A percentile compares a stretch with the other conserved stretches of the same genome.
Conservation (phyloP, 768 basidiomycete genomes). For the Pholiota microspora region DNA sequence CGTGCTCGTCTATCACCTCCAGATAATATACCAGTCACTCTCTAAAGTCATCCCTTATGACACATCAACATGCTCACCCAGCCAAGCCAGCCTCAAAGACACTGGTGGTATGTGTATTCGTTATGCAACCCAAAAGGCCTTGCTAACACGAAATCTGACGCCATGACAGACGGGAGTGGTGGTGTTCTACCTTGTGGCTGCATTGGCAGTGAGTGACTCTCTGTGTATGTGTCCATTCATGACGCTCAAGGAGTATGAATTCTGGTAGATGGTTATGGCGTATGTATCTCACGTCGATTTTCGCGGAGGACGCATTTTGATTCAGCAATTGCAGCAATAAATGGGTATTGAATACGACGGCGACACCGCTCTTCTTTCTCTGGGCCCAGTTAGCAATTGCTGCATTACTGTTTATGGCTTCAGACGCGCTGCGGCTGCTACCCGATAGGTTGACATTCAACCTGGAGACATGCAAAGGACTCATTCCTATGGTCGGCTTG, state of each 20-base stretch:
- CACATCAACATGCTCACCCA: slow-evolving; percentile 14
- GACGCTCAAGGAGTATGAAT: not conserved
- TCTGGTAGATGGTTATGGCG: slow-evolving; percentile 85
- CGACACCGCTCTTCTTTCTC: slow-evolving; percentile 83
- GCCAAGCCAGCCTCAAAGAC: slow-evolving; percentile 37
- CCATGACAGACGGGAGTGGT: slow-evolving; percentile 71
- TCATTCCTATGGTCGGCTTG: slow-evolving; percentile 71
- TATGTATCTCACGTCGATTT: slow-evolving; percentile 28
- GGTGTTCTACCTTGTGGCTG: slow-evolving; percentile 85
- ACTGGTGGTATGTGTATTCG: slow-evolving; percentile 39
- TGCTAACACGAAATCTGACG: not conserved
- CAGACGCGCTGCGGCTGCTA: slow-evolving; percentile 60
- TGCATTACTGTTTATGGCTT: slow-evolving; percentile 67
- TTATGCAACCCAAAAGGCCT: not conserved
- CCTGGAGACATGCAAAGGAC: slow-evolving; percentile 60
- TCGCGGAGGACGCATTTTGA: not conserved
- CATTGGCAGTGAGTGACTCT: slow-evolving; percentile 65
- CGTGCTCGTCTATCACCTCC: not conserved
- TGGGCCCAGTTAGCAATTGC: slow-evolving; percentile 81
- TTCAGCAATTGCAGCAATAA: slow-evolving; percentile 58
- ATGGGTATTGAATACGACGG: slow-evolving; percentile 82
- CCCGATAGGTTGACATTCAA: slow-evolving; percentile 69
- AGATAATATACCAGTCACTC: not conserved
- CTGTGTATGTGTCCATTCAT: not conserved
- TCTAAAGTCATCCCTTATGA: slow-evolving; percentile 9